Conservation (phyloP, 768 basidiomycete genomes). For the Hypholoma fasciculare region DNA sequence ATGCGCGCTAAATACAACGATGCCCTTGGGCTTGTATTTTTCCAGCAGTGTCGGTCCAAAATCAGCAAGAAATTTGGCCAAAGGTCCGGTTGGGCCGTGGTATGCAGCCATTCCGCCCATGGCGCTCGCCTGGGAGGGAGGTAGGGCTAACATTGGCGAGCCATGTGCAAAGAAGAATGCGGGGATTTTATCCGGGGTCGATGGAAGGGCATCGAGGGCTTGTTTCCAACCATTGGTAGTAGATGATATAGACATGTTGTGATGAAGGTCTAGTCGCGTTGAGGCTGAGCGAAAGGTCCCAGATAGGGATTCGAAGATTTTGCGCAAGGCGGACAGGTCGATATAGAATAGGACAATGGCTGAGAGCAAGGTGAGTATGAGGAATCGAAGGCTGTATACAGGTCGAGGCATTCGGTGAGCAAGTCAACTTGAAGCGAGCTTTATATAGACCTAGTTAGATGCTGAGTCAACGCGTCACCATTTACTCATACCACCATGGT, state of each 20-base stretch:
- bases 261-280: not conserved
- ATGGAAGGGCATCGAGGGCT: slow-evolving; percentile 55
- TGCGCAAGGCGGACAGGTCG: slow-evolving; percentile 12
- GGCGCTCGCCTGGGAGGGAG: slow-evolving; percentile 19
- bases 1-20: slow-evolving; percentile 82
- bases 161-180: slow-evolving; percentile 79
- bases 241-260: slow-evolving; percentile 12
- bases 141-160: slow-evolving; percentile 51
- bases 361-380: slow-evolving; percentile 14
- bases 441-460: slow-evolving; percentile 1
- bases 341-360: slow-evolving; percentile 13
- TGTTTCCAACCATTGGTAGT: slow-evolving; percentile 42
- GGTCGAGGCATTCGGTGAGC: slow-evolving; percentile 8
- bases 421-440: not conserved
- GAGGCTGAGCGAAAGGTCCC: not conserved
- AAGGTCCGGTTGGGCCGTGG: slow-evolving; percentile 50
- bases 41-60: slow-evolving; percentile 64
- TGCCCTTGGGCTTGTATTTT: slow-evolving; percentile 78
- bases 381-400: not conserved
- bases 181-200: slow-evolving; percentile 62
- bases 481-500: not conserved
- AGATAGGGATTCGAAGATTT: slow-evolving; percentile 6
- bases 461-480: not conserved
- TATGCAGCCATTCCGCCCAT: slow-evolving; percentile 25
- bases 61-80: slow-evolving; percentile 58